Evolutionary conservation across 2,329 filamentous ascomycete species (phyloP), one percentile per base, ranked within the genome.

Genomic region (Delphinella strobiligena): DNA sequence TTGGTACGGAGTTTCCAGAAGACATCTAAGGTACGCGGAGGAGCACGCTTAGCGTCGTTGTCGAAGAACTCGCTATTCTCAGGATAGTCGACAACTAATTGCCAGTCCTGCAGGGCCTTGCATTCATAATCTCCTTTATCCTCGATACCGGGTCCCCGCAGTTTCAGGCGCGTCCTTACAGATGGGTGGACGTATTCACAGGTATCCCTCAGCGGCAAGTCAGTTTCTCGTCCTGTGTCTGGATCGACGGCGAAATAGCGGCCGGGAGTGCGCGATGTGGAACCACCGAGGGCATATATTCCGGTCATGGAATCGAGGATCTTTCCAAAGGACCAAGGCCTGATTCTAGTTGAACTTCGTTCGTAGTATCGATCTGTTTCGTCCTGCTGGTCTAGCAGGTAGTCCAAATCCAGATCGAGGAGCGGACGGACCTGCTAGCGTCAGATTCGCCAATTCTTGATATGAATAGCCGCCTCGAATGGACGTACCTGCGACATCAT

Each of bases 401-500:
- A 69, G 34, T 66, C 62, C 3, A 60, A 54, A 38, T 67, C 56
- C 49, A 70, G 62, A 43, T 69, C 67, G 42, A 68, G 49, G 33
- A 68, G 67, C 1, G 61, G 60, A 38, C 63, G 57, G 33, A 72
- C 52, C 41, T 73, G 70, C 71, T 1, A 74, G 53, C 4, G 65
- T 63, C 19, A 74, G 70, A 31, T 72, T 67, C 9, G 67, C 62
- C 24, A 69, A 59, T 22, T 70, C 61, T 44, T 64, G 60, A 39
- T 68, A 63, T 18, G 57, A 53, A 37, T 58, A 60, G 7, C 64
- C 65, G 14, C 66, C 66, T 7, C 66, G 66, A 9, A 68, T 46
- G 41, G 60, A 38, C 63, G 57, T 32, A 72, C 52, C 41, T 73
- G 68, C 37, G 63, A 61, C 49, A 74, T 69, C 71, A 75, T 74